phyloP scores from a whole-genome alignment of 164 flowering plant genomes.

The Houttuynia cordata region DNA sequence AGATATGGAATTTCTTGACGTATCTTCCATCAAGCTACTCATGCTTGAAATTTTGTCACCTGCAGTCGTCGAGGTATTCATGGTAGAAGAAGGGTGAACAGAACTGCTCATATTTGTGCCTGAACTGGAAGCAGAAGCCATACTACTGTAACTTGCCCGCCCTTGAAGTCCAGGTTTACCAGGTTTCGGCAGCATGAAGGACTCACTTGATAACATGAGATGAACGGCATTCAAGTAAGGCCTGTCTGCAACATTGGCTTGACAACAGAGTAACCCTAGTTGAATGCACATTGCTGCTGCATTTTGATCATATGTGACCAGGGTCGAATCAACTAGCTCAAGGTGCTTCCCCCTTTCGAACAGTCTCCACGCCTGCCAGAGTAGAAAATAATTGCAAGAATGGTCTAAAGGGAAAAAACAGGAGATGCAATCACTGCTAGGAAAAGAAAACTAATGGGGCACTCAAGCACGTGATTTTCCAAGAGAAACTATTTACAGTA shows the following conservation, averaged over 20 bases:
- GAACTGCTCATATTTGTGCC: slow-evolving; percentile 9
- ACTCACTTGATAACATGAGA: slow-evolving; percentile 64
- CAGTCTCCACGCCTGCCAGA: slow-evolving; percentile 52
- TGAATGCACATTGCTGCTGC: slow-evolving; percentile 69
- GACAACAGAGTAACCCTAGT: slow-evolving; percentile 65
- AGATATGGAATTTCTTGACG: slow-evolving; percentile 58
- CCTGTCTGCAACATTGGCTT: slow-evolving; percentile 44
- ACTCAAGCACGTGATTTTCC: no score
- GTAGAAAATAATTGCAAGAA: background rate
- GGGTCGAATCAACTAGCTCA: slow-evolving; percentile 49
- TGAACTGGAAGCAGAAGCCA: slow-evolving; percentile 20
- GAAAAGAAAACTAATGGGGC: no score
- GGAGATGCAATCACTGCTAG: no score
- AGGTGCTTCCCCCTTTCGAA: slow-evolving; percentile 33
- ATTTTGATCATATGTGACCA: slow-evolving; percentile 23
- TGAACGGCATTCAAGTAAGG: slow-evolving; percentile 63
- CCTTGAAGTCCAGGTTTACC: slow-evolving; percentile 72
- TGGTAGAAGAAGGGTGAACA: background rate
- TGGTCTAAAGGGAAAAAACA: no score
- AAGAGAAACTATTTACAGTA: no score
- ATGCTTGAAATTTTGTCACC: slow-evolving; percentile 23
- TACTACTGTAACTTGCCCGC: slow-evolving; percentile 44
- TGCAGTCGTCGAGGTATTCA: slow-evolving; percentile 15
- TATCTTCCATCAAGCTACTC: slow-evolving; percentile 37
- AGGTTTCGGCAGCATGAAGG: slow-evolving; percentile 52